Evolutionary conservation across 2,329 filamentous ascomycete species (phyloP).

Genomic region (Penicillium sp.): DNA sequence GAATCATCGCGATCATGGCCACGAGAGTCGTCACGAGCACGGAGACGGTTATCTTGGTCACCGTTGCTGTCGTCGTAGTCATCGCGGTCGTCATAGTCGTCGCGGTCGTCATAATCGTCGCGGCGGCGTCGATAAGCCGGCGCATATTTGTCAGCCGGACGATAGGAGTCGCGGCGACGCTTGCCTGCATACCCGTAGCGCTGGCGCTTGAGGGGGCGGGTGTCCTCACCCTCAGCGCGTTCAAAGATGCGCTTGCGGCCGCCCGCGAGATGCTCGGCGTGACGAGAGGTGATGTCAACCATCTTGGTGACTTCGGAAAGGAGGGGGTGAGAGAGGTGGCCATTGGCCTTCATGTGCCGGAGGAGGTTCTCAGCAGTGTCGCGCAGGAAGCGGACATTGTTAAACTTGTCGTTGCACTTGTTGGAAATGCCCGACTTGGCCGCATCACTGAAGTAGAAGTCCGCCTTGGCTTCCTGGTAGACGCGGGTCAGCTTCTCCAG

Average conservation of each 20-base stretch:
- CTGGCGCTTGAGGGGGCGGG: conserved; percentile 5
- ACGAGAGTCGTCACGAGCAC: too few species aligned
- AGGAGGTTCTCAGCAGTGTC: conserved; percentile 48
- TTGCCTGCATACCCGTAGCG: neutral
- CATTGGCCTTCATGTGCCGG: conserved; percentile 33
- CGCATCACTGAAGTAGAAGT: conserved; percentile 33
- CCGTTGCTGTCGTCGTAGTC: neutral
- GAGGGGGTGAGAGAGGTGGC: conserved; percentile 28
- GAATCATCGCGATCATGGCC: too few species aligned
- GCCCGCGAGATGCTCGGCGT: conserved; percentile 39
- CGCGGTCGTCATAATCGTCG: neutral
- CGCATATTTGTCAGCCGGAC: neutral
- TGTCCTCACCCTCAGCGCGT: conserved; percentile 9
- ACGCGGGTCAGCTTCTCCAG: conserved; percentile 29
- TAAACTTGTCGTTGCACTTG: conserved; percentile 26
- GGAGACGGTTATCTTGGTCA: neutral
- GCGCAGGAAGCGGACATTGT: conserved; percentile 42
- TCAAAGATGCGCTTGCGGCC: conserved; percentile 46
- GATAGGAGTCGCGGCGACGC: neutral
- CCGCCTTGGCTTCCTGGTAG: conserved; percentile 41
- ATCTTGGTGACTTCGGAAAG: conserved; percentile 37
- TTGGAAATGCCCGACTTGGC: conserved; percentile 24
- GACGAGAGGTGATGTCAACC: conserved; percentile 38
- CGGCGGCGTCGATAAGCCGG: neutral
- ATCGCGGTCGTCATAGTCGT: neutral